Conservation (phyloP, 2,329 filamentous ascomycete species). For the Taxawa tesnikishii region DNA sequence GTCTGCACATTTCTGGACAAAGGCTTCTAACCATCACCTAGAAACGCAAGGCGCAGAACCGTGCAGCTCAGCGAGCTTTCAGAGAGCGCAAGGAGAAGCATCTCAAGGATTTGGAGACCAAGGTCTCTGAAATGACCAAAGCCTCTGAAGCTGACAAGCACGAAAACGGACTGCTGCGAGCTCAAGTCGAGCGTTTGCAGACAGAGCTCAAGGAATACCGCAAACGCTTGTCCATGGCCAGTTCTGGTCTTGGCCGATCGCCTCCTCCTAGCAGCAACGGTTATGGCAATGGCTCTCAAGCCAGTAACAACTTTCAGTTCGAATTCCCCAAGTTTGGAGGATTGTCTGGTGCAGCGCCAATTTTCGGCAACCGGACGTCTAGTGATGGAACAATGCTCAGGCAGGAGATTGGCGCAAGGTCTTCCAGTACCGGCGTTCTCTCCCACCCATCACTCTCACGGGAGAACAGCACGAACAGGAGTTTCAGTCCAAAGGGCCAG, state of each 20-base stretch:
- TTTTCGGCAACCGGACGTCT: conserved; percentile 25
- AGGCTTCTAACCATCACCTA: conserved; percentile 24
- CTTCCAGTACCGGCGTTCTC: no score
- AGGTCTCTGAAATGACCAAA: conserved; percentile 59
- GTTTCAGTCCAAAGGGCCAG: neutral
- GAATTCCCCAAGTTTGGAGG: conserved; percentile 91
- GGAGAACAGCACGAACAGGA: neutral
- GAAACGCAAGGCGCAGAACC: conserved; percentile 94
- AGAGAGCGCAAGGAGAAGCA: conserved; percentile 91
- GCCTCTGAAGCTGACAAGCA: conserved; percentile 69
- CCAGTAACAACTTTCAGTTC: conserved; percentile 73
- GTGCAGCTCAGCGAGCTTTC: conserved; percentile 85
- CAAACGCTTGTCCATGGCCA: conserved; percentile 61
- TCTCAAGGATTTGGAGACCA: conserved; percentile 68
- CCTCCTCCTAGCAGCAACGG: conserved; percentile 26
- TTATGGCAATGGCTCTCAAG: conserved; percentile 30
- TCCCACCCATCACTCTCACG: neutral
- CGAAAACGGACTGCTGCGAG: conserved; percentile 72
- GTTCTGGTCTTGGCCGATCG: conserved; percentile 32
- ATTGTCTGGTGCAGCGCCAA: conserved; percentile 45
- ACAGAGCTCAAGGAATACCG: conserved; percentile 81
- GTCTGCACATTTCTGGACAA: neutral
- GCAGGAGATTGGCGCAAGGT: no score
- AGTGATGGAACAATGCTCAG: no score
- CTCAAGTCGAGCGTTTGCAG: conserved; percentile 81